Percentiles rank a stretch among this genome's conserved stretches.
These are phyloP conservation scores for Metarhizium album DNA, from an alignment of 2,329 filamentous ascomycete genomes.

Conservation along the genomic window DNA sequence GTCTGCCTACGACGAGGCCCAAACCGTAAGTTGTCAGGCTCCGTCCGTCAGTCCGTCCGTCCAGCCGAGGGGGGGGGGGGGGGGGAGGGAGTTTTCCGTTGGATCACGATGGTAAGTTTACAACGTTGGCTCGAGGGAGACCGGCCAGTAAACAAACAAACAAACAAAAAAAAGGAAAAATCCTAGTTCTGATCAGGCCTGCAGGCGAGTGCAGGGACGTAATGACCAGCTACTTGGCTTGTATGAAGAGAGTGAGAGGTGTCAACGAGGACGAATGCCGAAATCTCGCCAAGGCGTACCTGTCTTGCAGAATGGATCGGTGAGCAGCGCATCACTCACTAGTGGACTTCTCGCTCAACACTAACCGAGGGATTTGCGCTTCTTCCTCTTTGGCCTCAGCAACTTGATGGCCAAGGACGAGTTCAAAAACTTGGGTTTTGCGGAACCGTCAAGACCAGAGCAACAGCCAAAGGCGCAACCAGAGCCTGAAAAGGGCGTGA, in stretches of 20 bases:
- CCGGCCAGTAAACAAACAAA: too few species aligned
- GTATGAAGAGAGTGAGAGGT: slow-evolving; percentile 74
- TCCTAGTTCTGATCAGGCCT: not conserved
- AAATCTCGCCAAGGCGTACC: slow-evolving; percentile 74
- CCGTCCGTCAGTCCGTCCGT: too few species aligned
- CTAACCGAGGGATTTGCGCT: not conserved
- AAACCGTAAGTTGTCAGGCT: slow-evolving; percentile 45
- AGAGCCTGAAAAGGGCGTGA: slow-evolving; percentile 23
- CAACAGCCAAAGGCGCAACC: slow-evolving; percentile 11
- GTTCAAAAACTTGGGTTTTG: slow-evolving; percentile 85
- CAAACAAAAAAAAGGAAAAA: too few species aligned
- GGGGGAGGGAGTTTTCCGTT: slow-evolving; percentile 93
- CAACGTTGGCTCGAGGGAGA: not conserved
- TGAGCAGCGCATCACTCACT: slow-evolving; percentile 31
- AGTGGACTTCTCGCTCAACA: not conserved
- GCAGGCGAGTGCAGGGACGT: slow-evolving; percentile 85
- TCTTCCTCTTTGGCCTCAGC: slow-evolving; percentile 31
- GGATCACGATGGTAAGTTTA: slow-evolving; percentile 67
- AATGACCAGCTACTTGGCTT: slow-evolving; percentile 76
- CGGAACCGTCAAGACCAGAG: slow-evolving; percentile 22
- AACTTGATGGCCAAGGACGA: slow-evolving; percentile 96
- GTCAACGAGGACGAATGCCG: slow-evolving; percentile 82
- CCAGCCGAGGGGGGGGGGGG: slow-evolving; percentile 35
- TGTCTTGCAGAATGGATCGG: slow-evolving; percentile 91
- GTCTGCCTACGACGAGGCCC: slow-evolving; percentile 54